Conservation (phyloP, 208 protist genomes). For the Crithidia brevicula region DNA sequence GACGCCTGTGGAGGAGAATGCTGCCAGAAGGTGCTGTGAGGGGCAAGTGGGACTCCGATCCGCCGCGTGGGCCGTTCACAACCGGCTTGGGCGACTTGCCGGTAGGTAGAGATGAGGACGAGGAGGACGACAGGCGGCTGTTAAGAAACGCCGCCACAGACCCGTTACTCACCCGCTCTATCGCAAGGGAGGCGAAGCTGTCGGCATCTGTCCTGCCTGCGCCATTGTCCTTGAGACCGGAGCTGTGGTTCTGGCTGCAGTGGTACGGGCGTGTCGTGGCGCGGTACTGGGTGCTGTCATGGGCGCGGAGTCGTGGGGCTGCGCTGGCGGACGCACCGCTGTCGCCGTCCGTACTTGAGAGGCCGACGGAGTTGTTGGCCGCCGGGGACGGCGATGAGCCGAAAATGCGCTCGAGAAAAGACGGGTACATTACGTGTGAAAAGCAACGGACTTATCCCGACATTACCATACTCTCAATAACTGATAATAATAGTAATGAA, state of each 20-base stretch:
- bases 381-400: constrained; percentile 6
- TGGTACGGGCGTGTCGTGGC: constrained; percentile 33
- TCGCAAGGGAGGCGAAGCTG: not conserved
- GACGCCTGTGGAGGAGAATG: not conserved
- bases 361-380: not conserved
- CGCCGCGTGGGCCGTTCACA: not conserved
- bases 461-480: too few species aligned
- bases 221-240: not conserved
- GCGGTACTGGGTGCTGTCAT: constrained; percentile 23
- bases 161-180: not conserved
- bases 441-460: too few species aligned
- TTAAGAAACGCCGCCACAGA: not conserved
- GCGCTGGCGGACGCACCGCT: constrained; percentile 1
- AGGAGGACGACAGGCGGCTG: not conserved
- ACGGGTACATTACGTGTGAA: constrained; percentile 26
- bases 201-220: not conserved
- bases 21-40: not conserved
- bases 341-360: not conserved
- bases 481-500: too few species aligned
- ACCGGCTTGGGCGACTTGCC: constrained; percentile 1
- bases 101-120: not conserved
- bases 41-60: not conserved
- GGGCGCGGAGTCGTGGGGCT: constrained; percentile 1
- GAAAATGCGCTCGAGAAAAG: constrained; percentile 27
- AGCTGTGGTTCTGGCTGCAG: constrained; percentile 26